Evolutionary conservation across 768 basidiomycete species (phyloP).

Genomic region (Macrolepiota albuminosa): DNA sequence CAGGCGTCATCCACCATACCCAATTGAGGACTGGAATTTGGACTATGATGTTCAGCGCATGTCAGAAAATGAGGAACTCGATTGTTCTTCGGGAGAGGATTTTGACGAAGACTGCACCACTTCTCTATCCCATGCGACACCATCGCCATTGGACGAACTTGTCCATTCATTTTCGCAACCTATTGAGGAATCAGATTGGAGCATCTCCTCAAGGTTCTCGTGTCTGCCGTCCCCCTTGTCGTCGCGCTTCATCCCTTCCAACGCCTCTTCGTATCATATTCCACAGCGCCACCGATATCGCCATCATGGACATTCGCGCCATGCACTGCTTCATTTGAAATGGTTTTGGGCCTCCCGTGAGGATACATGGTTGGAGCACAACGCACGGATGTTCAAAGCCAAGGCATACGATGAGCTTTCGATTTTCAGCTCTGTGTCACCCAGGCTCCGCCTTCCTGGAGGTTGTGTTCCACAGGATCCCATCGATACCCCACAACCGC

Average conservation of each 20-base stretch:
- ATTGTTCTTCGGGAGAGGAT: conserved; percentile 19
- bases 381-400: conserved; percentile 15
- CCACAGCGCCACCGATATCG: conserved; percentile 37
- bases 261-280: conserved; percentile 15
- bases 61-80: conserved; percentile 17
- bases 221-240: conserved; percentile 36
- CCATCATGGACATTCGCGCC: conserved; percentile 62
- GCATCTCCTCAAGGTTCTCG: conserved; percentile 27
- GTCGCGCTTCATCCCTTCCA: conserved; percentile 19
- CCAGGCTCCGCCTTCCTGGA: conserved; percentile 10
- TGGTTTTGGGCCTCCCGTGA: conserved; percentile 58
- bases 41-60: conserved; percentile 10
- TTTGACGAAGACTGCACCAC: conserved; percentile 19
- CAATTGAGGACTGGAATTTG: conserved; percentile 7
- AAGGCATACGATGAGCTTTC: conserved; percentile 26
- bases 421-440: conserved; percentile 13
- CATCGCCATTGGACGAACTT: conserved; percentile 2
- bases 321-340: conserved; percentile 54
- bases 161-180: conserved; percentile 7
- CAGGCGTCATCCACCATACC: not conserved
- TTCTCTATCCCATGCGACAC: conserved; percentile 1
- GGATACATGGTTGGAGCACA: conserved; percentile 43
- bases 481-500: conserved; percentile 13
- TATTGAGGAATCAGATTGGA: conserved; percentile 17
- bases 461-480: conserved; percentile 7